Evolutionary conservation across 2,329 filamentous ascomycete species (phyloP), one percentile per base, ranked within the genome.

Genomic region (Cladophialophora bantiana): DNA sequence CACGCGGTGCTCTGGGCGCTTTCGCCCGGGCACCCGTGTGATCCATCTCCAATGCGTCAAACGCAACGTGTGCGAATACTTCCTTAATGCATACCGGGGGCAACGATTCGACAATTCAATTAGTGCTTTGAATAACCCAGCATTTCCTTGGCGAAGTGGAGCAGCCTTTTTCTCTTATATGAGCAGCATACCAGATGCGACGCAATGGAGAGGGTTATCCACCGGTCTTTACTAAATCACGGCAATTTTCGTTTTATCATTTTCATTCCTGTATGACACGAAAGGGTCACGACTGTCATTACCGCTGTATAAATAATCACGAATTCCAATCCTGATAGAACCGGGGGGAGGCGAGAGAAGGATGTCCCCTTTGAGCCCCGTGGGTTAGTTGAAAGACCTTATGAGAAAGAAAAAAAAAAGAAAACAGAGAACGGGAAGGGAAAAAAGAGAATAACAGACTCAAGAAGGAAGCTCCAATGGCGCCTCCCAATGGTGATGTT

Each of bases 191-290:
- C 53, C 53, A 34, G 31, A 55, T 34, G 35, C 31, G 35, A 2
- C 10, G 53, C 31, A 34, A 35, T 35, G 31, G 53, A 26, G 20
- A n/a, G 18, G 50, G 18, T 12, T 45, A 7, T 34, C 34, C 38
- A 56, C 62, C 62, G 54, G 62, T 59, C 58, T 50, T 40, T 60
- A 60, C 58, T 35, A 42, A 20, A 20, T 12, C 42, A 60, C 7
- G 9, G 45, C 45, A 50, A 9, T n/a, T 2, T 20, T 36, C 32
- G 18, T 31, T 38, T 13, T 59, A 26, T 15, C 26, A 13, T 45
- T n/a, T 57, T 26, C 35, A 45, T 48, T 48, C 45, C 38, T 48
- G 20, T 26, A 50, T 26, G 45, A 50, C 45, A 50, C 45, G 13
- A 31, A 48, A 50, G n/a, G 7, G 57, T 42, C 57, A 15, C 38